Base-by-base conservation (phyloP, 257 asterid genomes). In the Nicotiana sylvestris region DNA sequence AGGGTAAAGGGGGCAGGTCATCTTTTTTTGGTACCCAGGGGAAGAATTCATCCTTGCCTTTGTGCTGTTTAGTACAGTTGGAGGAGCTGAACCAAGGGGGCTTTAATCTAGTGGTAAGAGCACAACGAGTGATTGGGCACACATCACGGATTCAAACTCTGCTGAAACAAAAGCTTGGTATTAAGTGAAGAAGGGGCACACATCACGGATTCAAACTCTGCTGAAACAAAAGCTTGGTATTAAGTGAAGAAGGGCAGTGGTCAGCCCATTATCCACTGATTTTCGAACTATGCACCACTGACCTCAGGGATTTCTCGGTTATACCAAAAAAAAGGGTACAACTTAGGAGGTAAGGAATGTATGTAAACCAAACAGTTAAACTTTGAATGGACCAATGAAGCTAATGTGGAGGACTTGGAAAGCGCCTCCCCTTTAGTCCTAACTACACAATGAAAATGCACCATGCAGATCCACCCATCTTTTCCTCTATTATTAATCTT, bases 371-470 rank as follows among this genome's bases (percentile, higher is more conserved):
- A 72, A 72, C 61, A 25, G 39, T 21, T 72, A 21, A 46, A 72
- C 21, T 46, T 21, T 46, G 39, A 43, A 72, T 12, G 21, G 13
- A 46, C 13, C 78, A 72, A 43, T 72, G 25, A 72, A 72, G 78
- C 78, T 39, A 72, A 46, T 21, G 60, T 72, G 79, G 57, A 43
- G 78, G 78, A 70, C 35, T 72, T 72, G 79, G 57, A 69, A 10
- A 43, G 4, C 0, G 12, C 39, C 39, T 35, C 69, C 3, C 69
- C 69, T 29, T 29, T 27, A 27, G n/a, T 12, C 69, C 69, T 27
- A 65, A 46, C 12, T 46, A 29, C 61, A 72, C 79, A 25, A 46
- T 72, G 61, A 72, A 25, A 32, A 72, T 25, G 39, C 46, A 72
- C 35, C 78, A 12, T 25, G 78, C 12, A 46, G 78, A 72, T 46